phyloP scores from a whole-genome alignment of 2,329 filamentous ascomycete species.

The Acarospora socialis region DNA sequence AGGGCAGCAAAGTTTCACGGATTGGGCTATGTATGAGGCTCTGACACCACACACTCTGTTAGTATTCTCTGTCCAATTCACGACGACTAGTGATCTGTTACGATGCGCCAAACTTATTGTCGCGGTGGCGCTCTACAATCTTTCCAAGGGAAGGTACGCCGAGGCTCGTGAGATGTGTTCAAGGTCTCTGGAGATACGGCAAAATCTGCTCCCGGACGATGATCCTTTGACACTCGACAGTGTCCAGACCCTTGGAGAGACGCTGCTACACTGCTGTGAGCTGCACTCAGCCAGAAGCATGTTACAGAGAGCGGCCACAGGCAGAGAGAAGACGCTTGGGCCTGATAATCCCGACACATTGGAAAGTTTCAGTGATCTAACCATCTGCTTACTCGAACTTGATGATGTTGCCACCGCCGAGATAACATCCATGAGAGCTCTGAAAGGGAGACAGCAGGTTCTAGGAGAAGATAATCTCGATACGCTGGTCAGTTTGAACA shows the following conservation, averaged over 20 bases:
- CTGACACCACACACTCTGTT: conserved; percentile 4
- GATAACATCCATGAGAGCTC: background rate
- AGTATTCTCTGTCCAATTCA: conserved; percentile 6
- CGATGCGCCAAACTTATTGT: conserved; percentile 6
- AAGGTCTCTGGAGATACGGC: conserved; percentile 2
- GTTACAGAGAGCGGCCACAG: background rate
- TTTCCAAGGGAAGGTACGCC: conserved; percentile 5
- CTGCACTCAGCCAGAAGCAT: background rate
- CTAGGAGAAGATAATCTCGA: conserved; percentile 4
- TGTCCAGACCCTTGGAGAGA: too few species aligned
- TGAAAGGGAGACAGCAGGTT: conserved; percentile 3
- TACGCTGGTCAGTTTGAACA: conserved; percentile 5
- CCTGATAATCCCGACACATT: conserved; percentile 5
- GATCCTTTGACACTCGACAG: too few species aligned
- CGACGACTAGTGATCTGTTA: background rate
- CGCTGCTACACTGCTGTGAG: conserved; percentile 1
- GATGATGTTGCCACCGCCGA: background rate
- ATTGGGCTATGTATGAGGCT: conserved; percentile 6
- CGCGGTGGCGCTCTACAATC: conserved; percentile 4
- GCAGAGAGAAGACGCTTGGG: conserved; percentile 3
- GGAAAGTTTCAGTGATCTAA: conserved; percentile 3
- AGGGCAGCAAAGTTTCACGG: conserved; percentile 3
- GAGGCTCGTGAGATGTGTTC: background rate
- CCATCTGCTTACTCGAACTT: background rate
- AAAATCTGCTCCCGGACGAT: conserved; percentile 4